Percentiles rank a stretch among this genome's conserved stretches.
These are phyloP conservation scores for Lentinus brumalis DNA, from an alignment of 768 basidiomycete genomes.

Conservation along the genomic window DNA sequence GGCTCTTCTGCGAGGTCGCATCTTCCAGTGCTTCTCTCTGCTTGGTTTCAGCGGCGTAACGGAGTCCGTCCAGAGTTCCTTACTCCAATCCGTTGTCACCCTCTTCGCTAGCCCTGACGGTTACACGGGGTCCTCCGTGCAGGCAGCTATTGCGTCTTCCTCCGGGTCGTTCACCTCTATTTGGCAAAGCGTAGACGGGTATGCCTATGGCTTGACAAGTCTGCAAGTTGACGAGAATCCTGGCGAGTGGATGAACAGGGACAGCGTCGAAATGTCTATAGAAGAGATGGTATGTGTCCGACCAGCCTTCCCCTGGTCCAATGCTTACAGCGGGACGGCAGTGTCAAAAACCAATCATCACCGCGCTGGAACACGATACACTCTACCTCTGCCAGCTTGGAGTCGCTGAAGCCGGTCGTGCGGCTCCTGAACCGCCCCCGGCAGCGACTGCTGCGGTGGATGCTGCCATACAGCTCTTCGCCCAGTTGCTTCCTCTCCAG, in stretches of 20 bases:
- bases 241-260: slow-evolving; percentile 51
- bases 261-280: slow-evolving; percentile 78
- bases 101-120: slow-evolving; percentile 88
- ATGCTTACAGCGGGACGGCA: slow-evolving; percentile 31
- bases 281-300: slow-evolving; percentile 64
- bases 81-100: slow-evolving; percentile 80
- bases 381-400: slow-evolving; percentile 64
- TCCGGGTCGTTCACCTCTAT: slow-evolving; percentile 81
- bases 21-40: slow-evolving; percentile 87
- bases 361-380: slow-evolving; percentile 86
- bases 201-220: slow-evolving; percentile 88
- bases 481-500: slow-evolving; percentile 77
- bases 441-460: slow-evolving; percentile 84
- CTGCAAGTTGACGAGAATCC: slow-evolving; percentile 53
- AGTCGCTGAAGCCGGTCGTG: slow-evolving; percentile 38
- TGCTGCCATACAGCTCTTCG: slow-evolving; percentile 85
- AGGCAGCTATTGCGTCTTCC: slow-evolving; percentile 88
- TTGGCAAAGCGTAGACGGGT: slow-evolving; percentile 88
- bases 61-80: slow-evolving; percentile 76
- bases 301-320: not conserved
- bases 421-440: slow-evolving; percentile 68
- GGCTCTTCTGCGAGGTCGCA: slow-evolving; percentile 77
- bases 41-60: slow-evolving; percentile 80
- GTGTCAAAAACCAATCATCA: slow-evolving; percentile 77
- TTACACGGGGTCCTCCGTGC: slow-evolving; percentile 80